Base-by-base conservation (phyloP, 768 basidiomycete species). In the Russula abietina region DNA sequence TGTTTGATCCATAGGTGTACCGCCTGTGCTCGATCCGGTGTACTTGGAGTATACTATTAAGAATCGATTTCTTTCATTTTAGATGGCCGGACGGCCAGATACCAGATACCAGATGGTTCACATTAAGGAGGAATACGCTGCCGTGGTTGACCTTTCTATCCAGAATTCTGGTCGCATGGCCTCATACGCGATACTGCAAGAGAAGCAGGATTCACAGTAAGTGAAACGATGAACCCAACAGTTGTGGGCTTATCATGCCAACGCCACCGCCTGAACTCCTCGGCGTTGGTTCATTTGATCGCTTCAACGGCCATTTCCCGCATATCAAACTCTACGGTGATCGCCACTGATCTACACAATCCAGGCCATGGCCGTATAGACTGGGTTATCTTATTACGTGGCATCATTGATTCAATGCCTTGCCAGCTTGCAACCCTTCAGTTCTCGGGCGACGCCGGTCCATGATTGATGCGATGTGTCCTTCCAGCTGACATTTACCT, bases 21-120 rank as follows among this genome's bases (percentile, higher is more conserved):
- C 26, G 36, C 57, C 61, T 57, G 55, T 51, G 56, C 49, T 62
- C n/a, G 43, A 58, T 48, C 57, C 57, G 19, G 57, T 62, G 56
- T 58, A 48, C 51, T 62, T 58, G 61, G 61, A 22, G 56, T 57
- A 57, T 22, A 56, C 32, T 24, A 61, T 9, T 14, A n/a, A 26
- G 16, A 61, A 57, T 51, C 19, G n/a, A n/a, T n/a, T n/a, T 9
- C 10, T 38, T 39, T 39, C 51, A 16, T 39, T 45, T 56, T 16
- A 43, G 36, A 36, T 12, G 33, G 11, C 33, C 11, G 28, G 28
- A 30, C 33, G 36, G 36, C 36, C 36, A 11, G 33, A 33, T 33
- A 10, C 49, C 43, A 57, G 30, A 48, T 56, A 10, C 49, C 43
- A 57, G 30, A 48, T 56, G 30, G 55, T 19, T 33, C 22, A 17